A percentile compares a stretch with the other conserved stretches of the same genome.
Conservation (phyloP, 225 moss, liverwort and hornwort genomes). For the Asterella californica region DNA sequence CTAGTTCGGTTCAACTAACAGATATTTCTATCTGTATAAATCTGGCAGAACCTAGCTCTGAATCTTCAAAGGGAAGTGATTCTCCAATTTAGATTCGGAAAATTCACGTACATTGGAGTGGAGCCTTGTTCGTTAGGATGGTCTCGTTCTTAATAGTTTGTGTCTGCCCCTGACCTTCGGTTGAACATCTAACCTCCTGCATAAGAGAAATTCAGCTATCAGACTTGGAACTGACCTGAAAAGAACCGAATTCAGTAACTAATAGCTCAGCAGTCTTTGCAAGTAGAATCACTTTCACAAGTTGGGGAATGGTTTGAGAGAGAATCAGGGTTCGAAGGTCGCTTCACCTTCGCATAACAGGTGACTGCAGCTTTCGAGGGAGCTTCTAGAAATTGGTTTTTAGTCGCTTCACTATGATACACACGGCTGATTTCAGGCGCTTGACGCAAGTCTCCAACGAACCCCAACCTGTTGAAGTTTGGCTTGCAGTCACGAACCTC, state of each 20-base stretch:
- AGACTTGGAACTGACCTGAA: background rate
- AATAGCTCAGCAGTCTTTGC: background rate
- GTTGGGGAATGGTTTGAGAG: too few species aligned
- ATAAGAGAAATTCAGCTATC: background rate
- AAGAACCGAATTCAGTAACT: background rate
- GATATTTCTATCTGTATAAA: background rate
- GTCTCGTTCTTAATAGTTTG: slow-evolving; percentile 56
- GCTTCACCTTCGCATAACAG: background rate
- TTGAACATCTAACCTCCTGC: slow-evolving; percentile 40
- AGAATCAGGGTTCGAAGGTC: background rate
- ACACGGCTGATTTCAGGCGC: slow-evolving; percentile 93
- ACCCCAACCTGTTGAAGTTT: slow-evolving; percentile 96
- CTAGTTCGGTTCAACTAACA: too few species aligned
- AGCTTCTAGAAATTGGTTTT: slow-evolving; percentile 92
- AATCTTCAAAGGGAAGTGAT: background rate
- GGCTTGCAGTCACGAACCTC: slow-evolving; percentile 87
- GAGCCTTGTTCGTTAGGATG: slow-evolving; percentile 38
- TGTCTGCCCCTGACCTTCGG: slow-evolving; percentile 46
- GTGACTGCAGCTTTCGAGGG: slow-evolving; percentile 59
- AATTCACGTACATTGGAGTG: slow-evolving; percentile 36
- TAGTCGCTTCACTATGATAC: slow-evolving; percentile 89
- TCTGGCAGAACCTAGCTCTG: background rate
- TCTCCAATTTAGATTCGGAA: background rate
- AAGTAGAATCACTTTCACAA: background rate
- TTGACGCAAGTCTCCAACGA: slow-evolving; percentile 87